Base-by-base conservation (phyloP, 2,329 filamentous ascomycete species). In the Cladorrhinum sp. region DNA sequence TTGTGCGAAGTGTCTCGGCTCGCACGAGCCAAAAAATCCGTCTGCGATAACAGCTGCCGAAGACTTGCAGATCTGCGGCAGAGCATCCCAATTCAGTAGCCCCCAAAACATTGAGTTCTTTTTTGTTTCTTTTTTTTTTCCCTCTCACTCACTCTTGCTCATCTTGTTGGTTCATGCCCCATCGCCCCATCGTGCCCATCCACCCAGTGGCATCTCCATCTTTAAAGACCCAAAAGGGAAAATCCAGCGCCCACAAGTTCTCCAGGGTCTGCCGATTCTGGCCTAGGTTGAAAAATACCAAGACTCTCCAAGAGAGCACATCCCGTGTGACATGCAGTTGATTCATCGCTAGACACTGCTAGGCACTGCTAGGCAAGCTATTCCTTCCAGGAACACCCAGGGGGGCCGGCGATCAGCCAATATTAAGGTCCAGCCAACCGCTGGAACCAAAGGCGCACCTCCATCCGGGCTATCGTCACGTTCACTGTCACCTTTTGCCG, bases 381-480 rank as follows among this genome's bases (percentile, higher is more conserved):
- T 70, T 71, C 70, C 70, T 69, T 64, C 53, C 24, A 55, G 53
- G 30, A 46, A 36, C 53, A 54, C 74, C 28, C 55, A 21, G 62
- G 58, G 62, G 39, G 62, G 30, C 56, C 59, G 48, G 57, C 53
- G 68, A 61, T 71, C 77, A 77, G 75, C 81, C 82, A 84, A 84
- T 84, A 82, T 83, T 75, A 77, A 75, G 73, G 73, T 72, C 69
- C 74, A 71, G 72, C 75, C 80, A 76, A 69, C 78, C 78, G 79
- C 79, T 77, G 66, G 51, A 68, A 62, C 67, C 18, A n/a, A 21
- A 24, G 66, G 64, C 65, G 63, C 69, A 66, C n/a, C n/a, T 66
- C 50, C 57, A 62, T 61, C 55, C 33, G 26, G 55, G 54, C 50
- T 56, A 50, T 58, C 57, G 57, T 51, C 61, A 36, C 33, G 33